phyloP scores from a whole-genome alignment of 805 yeast species.

The Nakazawaea peltata region DNA sequence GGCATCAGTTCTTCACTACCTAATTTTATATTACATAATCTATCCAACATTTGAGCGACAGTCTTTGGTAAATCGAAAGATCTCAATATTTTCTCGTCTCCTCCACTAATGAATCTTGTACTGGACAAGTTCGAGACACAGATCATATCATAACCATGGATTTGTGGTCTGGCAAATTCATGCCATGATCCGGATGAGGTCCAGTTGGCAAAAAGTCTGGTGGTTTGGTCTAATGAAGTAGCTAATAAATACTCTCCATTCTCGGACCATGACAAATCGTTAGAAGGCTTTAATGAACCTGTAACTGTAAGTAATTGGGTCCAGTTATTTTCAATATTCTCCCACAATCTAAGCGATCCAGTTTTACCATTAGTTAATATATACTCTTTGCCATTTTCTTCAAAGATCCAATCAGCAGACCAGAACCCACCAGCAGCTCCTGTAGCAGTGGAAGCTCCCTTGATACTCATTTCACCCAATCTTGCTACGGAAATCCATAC shows the following conservation, averaged over 20 bases:
- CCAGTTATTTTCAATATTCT: conserved; percentile 24
- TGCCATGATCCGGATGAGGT: conserved; percentile 50
- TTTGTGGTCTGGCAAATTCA: conserved; percentile 95
- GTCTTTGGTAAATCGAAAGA: conserved; percentile 84
- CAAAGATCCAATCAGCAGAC: conserved; percentile 61
- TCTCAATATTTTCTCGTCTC: conserved; percentile 89
- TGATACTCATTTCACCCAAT: conserved; percentile 86
- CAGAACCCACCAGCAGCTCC: conserved; percentile 77
- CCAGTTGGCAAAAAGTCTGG: conserved; percentile 75
- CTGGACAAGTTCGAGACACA: conserved; percentile 56
- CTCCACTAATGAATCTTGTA: conserved; percentile 78
- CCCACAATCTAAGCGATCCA: conserved; percentile 87
- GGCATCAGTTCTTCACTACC: conserved; percentile 40
- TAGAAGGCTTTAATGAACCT: conserved; percentile 69
- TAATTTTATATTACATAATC: conserved; percentile 38
- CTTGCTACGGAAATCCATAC: conserved; percentile 81
- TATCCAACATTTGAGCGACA: conserved; percentile 53
- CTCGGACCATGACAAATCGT: conserved; percentile 72
- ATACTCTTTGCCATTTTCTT: conserved; percentile 30
- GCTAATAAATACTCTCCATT: conserved; percentile 60
- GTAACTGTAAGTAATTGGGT: conserved; percentile 51
- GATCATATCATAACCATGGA: conserved; percentile 96
- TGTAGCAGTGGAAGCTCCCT: conserved; percentile 97
- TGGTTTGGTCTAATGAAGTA: conserved; percentile 90
- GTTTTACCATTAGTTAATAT: conserved; percentile 84